phyloP scores from a whole-genome alignment of 2,329 filamentous ascomycete species.

The Neodidymelliopsis sp. region DNA sequence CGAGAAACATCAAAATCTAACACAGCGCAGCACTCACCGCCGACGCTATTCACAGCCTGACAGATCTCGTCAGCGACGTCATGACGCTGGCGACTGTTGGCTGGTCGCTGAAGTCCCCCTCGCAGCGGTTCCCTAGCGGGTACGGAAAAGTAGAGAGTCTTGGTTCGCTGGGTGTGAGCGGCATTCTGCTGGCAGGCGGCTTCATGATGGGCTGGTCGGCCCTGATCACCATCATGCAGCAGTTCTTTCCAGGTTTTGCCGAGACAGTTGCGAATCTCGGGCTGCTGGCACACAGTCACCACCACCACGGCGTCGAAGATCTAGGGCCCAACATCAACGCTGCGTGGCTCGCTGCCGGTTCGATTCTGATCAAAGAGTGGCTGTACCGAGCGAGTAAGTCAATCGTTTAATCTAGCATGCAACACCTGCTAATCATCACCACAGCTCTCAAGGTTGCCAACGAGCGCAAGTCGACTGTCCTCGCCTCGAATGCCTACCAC shows the following conservation, averaged over 20 bases:
- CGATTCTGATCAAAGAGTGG: slow-evolving; percentile 94
- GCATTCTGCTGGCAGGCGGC: slow-evolving; percentile 87
- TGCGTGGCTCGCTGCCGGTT: slow-evolving; percentile 90
- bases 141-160: slow-evolving; percentile 99
- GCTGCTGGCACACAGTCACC: slow-evolving; percentile 64
- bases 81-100: slow-evolving; percentile 94
- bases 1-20: slow-evolving; percentile 23
- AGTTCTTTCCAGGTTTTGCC: slow-evolving; percentile 57
- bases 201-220: slow-evolving; percentile 83
- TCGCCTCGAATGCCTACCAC: slow-evolving; percentile 95
- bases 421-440: slow-evolving; percentile 32
- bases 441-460: slow-evolving; percentile 92
- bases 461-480: slow-evolving; percentile 92
- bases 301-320: slow-evolving; percentile 66
- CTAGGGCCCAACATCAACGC: slow-evolving; percentile 86
- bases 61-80: slow-evolving; percentile 93
- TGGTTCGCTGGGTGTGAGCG: slow-evolving; percentile 90
- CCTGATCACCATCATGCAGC: slow-evolving; percentile 64
- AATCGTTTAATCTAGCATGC: neutral
- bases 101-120: slow-evolving; percentile 87
- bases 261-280: slow-evolving; percentile 53
- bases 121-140: slow-evolving; percentile 82
- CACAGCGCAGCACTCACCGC: slow-evolving; percentile 73
- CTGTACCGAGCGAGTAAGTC: slow-evolving; percentile 86
- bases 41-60: slow-evolving; percentile 94